Conservation (phyloP, 2,329 filamentous ascomycete genomes). For the Colletotrichum navitas region DNA sequence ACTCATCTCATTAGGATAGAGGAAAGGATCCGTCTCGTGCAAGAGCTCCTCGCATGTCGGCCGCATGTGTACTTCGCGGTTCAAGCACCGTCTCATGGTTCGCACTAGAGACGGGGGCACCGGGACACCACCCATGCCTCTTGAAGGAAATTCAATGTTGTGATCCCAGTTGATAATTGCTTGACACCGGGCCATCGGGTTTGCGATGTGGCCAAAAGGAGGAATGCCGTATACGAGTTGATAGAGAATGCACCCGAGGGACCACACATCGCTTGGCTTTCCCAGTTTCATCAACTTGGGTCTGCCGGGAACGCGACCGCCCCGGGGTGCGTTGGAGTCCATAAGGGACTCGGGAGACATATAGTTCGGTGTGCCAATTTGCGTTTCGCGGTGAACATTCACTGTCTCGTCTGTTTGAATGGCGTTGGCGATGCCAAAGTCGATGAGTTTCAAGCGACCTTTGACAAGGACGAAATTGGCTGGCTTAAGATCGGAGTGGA, state of each 20-base stretch:
- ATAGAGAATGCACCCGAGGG: conserved; percentile 94
- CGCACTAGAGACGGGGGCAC: conserved; percentile 71
- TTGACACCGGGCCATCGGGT: conserved; percentile 87
- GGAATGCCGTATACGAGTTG: conserved; percentile 99
- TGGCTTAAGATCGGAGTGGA: conserved; percentile 96
- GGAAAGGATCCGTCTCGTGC: conserved; percentile 69
- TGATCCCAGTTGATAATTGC: conserved; percentile 86
- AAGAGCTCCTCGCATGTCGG: conserved; percentile 75
- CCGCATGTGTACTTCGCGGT: conserved; percentile 71
- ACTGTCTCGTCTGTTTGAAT: conserved; percentile 96
- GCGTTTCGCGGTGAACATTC: conserved; percentile 95
- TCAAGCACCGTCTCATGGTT: conserved; percentile 73
- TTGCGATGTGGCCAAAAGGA: conserved; percentile 92
- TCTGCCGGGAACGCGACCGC: conserved; percentile 55
- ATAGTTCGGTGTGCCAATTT: conserved; percentile 97
- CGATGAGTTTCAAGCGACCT: conserved; percentile 93
- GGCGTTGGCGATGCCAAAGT: conserved; percentile 98
- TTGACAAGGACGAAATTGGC: conserved; percentile 96
- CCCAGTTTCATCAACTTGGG: conserved; percentile 93
- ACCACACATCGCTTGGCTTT: conserved; percentile 97
- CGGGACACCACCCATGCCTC: conserved; percentile 73
- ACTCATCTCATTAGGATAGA: conserved; percentile 71
- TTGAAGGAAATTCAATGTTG: conserved; percentile 77
- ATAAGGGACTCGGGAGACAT: conserved; percentile 97
- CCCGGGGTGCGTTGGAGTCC: conserved; percentile 80